Evolutionary conservation across 441 rosid genomes (phyloP), one percentile per base, ranked within the genome.

Genomic region (Raphanus hybrid): DNA sequence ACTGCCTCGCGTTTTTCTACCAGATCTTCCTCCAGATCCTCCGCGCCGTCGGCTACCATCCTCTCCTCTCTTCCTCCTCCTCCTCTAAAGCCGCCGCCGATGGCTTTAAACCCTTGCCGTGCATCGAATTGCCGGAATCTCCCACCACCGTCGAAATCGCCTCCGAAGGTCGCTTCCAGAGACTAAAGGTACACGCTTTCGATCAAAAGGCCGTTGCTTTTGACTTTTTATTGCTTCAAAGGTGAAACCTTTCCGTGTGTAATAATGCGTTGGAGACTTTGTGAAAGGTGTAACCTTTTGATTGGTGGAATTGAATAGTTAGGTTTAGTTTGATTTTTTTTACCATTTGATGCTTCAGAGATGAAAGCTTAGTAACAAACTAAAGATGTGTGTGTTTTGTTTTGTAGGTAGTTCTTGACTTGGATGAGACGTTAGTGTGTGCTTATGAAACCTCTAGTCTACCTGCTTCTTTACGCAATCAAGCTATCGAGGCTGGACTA

Each of bases 391-490:
- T 59, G 11, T 59, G 6, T 58, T 23, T 23, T 23, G 26, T 23
- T 23, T 59, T 85, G 77, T 84, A 91, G 99, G 98, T 92, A 55
- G 98, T 94, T 80, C 91, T 94, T 8, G 99, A 92, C 79, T 88
- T 94, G 86, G 99, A 94, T 81, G 99, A 94, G 81, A 94, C 99
- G 52, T 84, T 94, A 59, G 90, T 94, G 54, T 91, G 97, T 65
- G 94, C 98, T 2, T 91, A 88, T 5, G 98, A 94, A 85, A 87
- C 93, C 0, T 89, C 93, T 4, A 91, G 92, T 81, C 78, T 94
- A 61, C 97, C 98, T 48, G 81, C 82, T 67, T 37, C 82, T 63
- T 76, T 90, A 11, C 87, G 89, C 3, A 83, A 70, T 61, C 90
- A 87, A 85, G 99, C 98, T 23, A 84, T 76, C 1, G 93, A 90